phyloP scores from a whole-genome alignment of 1,139 yeast species.

The Zygosaccharomyces pseudobailii region DNA sequence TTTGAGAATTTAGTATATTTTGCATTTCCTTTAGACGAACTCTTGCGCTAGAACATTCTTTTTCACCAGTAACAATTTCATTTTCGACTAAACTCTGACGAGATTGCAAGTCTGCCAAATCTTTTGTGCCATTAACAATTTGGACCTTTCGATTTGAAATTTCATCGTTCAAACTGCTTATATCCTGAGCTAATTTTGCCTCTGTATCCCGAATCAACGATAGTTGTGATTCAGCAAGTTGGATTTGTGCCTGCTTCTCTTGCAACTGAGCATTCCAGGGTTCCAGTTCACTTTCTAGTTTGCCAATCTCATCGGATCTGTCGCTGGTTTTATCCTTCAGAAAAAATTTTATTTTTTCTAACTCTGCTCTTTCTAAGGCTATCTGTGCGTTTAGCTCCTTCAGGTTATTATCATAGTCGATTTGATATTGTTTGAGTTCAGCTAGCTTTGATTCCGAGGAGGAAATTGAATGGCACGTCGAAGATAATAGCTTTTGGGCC shows the following conservation, averaged over 20 bases:
- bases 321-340: conserved; percentile 58
- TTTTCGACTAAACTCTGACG: conserved; percentile 46
- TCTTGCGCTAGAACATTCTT: conserved; percentile 50
- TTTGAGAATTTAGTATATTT: conserved; percentile 45
- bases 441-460: conserved; percentile 47
- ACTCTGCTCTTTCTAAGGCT: conserved; percentile 47
- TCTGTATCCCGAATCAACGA: conserved; percentile 48
- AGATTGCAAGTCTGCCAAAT: conserved; percentile 39
- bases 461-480: conserved; percentile 37
- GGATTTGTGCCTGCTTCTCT: conserved; percentile 60
- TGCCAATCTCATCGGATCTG: conserved; percentile 35
- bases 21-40: conserved; percentile 49
- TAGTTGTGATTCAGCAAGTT: conserved; percentile 60
- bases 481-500: conserved; percentile 45
- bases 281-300: conserved; percentile 61
- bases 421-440: conserved; percentile 43
- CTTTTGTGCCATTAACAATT: conserved; percentile 51
- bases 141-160: conserved; percentile 47
- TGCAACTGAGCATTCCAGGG: conserved; percentile 79
- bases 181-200: conserved; percentile 38
- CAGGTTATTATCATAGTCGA: conserved; percentile 38
- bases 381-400: conserved; percentile 44
- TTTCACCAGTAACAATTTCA: conserved; percentile 56
- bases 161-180: conserved; percentile 45
- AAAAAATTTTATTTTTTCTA: conserved; percentile 60